Evolutionary conservation across 2,329 filamentous ascomycete species (phyloP).

Genomic region (Verticillium longisporum): DNA sequence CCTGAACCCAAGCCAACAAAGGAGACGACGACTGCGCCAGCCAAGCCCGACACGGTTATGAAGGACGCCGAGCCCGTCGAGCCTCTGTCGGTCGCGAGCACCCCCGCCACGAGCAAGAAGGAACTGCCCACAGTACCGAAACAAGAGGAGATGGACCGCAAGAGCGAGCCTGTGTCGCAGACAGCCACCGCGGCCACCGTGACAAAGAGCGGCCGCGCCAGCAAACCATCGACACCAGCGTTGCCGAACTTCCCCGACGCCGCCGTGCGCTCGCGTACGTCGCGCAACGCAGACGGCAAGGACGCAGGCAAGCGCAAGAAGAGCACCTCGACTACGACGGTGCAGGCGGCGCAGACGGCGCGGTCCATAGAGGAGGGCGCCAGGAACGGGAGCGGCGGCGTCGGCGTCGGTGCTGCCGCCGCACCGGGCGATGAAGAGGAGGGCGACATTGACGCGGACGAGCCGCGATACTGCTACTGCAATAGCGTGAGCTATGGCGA

Average conservation of each 20-base stretch:
- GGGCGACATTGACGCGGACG: conserved; percentile 61
- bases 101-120: conserved; percentile 30
- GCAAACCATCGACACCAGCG: conserved; percentile 60
- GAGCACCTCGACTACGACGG: conserved; percentile 32
- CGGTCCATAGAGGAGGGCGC: conserved; percentile 30
- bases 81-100: conserved; percentile 16
- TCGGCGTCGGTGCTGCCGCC: conserved; percentile 37
- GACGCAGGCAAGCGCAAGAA: conserved; percentile 55
- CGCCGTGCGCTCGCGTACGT: conserved; percentile 43
- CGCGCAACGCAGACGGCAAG: conserved; percentile 35
- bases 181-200: conserved; percentile 34
- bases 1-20: conserved; percentile 19
- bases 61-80: conserved; percentile 17
- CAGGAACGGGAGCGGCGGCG: conserved; percentile 27
- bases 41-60: conserved; percentile 11
- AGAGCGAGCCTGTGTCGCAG: conserved; percentile 39
- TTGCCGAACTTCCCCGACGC: conserved; percentile 53
- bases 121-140: conserved; percentile 24
- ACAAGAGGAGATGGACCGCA: conserved; percentile 25
- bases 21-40: conserved; percentile 13
- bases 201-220: conserved; percentile 59
- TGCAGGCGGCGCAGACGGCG: conserved; percentile 31
- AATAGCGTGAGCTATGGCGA: conserved; percentile 75
- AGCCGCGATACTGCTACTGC: conserved; percentile 74
- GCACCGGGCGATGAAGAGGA: conserved; percentile 32